phyloP scores from a whole-genome alignment of 2,329 filamentous ascomycete genomes.

The Nemania sp. region DNA sequence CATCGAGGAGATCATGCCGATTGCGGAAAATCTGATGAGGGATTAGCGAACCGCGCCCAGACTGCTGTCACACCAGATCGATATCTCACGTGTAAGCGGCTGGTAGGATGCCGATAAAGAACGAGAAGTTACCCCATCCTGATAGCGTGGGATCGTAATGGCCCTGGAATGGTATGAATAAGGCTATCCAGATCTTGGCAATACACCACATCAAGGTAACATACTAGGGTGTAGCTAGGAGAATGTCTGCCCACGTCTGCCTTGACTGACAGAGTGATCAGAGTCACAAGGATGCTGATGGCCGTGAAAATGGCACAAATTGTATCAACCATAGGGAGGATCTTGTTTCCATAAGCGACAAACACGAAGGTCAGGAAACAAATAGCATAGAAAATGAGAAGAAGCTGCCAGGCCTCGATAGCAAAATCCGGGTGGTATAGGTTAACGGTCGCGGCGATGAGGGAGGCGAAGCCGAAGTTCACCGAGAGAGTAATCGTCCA shows the following conservation, averaged over 20 bases:
- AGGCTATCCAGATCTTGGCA: background rate
- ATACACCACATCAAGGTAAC: slow-evolving; percentile 5
- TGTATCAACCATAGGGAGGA: slow-evolving; percentile 62
- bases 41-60: slow-evolving; percentile 8
- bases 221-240: slow-evolving; percentile 51
- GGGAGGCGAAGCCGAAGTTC: slow-evolving; percentile 58
- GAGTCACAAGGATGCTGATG: slow-evolving; percentile 58
- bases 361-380: slow-evolving; percentile 58
- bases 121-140: slow-evolving; percentile 62
- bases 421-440: slow-evolving; percentile 58
- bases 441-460: slow-evolving; percentile 54
- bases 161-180: slow-evolving; percentile 36
- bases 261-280: slow-evolving; percentile 58
- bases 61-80: background rate
- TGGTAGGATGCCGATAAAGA: slow-evolving; percentile 65
- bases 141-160: slow-evolving; percentile 59
- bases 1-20: slow-evolving; percentile 67
- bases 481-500: slow-evolving; percentile 57
- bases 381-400: slow-evolving; percentile 65
- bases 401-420: slow-evolving; percentile 58
- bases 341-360: slow-evolving; percentile 59
- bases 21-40: slow-evolving; percentile 53
- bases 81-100: slow-evolving; percentile 52
- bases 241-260: slow-evolving; percentile 57
- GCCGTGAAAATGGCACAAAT: slow-evolving; percentile 59